These are phyloP conservation scores for Psidium guajava DNA, from an alignment of 345 rosid species.

Conservation along the genomic window DNA sequence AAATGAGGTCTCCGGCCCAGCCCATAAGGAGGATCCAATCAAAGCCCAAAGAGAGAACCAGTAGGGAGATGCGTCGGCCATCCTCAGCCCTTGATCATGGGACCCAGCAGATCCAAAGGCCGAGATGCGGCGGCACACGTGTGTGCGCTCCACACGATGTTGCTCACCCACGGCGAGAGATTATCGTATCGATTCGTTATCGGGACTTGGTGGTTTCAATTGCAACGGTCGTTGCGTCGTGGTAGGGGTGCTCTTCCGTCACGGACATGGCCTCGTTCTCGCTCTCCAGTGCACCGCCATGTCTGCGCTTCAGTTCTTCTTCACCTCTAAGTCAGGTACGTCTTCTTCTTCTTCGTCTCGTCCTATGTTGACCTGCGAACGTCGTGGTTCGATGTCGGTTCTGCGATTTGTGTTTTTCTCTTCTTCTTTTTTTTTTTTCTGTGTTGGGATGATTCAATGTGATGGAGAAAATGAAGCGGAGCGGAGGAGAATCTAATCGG, in stretches of 20 bases:
- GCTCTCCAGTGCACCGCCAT: not conserved
- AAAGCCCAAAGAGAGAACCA: not conserved
- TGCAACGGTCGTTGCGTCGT: not conserved
- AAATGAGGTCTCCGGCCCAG: no score
- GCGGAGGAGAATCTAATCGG: not conserved
- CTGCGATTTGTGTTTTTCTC: not conserved
- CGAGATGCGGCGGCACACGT: not conserved
- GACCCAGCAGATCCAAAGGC: not conserved
- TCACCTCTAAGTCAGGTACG: not conserved
- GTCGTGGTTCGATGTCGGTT: not conserved
- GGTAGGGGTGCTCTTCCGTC: not conserved
- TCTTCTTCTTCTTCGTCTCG: not conserved
- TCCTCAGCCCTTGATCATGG: not conserved
- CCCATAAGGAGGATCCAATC: not conserved
- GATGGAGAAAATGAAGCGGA: not conserved
- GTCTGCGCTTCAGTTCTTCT: not conserved
- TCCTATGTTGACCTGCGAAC: not conserved
- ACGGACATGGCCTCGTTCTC: not conserved
- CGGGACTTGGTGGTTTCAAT: not conserved
- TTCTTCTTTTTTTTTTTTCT: not conserved
- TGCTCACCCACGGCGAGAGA: not conserved
- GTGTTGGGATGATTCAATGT: not conserved
- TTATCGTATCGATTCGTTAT: not conserved
- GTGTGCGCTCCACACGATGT: not conserved
- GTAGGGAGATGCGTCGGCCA: rapidly evolving